Evolutionary conservation across 2,329 filamentous ascomycete genomes (phyloP), one percentile per base, ranked within the genome.

Genomic region (Talaromyces sp.): DNA sequence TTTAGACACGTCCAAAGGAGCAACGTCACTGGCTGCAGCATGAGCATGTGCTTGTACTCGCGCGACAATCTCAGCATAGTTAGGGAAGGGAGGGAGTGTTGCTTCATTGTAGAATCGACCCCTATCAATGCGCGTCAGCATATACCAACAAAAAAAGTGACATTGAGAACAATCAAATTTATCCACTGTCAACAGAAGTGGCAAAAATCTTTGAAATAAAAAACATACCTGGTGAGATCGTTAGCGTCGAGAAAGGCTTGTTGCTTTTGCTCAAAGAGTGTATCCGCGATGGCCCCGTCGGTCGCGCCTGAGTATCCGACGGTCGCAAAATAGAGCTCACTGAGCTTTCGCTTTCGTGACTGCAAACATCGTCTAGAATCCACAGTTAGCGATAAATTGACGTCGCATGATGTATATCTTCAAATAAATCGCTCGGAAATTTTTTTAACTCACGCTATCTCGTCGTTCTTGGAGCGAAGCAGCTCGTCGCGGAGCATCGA

Each of bases 331-430:
- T 90, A 96, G 73, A 97, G 86, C 82, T 95, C 90, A 78, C 90
- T 89, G 77, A 97, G 86, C 85, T 96, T 96, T 80, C 92, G 89
- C 87, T 96, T 95, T 80, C 91, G 90, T 85, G 90, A 92, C 80
- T 85, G 86, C 84, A 90, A 87, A 85, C 81, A 82, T 75, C 76
- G 78, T 77, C 81, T 83, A 72, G 70, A 76, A 78, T 70, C 72
- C 67, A 66, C 71, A 72, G 71, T 79, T 69, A 79, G 77, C 74
- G 70, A 76, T 68, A 72, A 70, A 68, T 69, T 66, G 59, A 68
- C 68, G 70, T 67, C 65, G 69, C 60, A 67, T 50, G 61, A 64
- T 41, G 15, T 9, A 39, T 43, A 63, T 63, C 63, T 70, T 63
- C 64, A 67, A 69, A 67, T 69, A 59, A 68, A 67, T 73, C 72